phyloP scores from a whole-genome alignment of 306 rosid species.

The Quercus rubra region DNA sequence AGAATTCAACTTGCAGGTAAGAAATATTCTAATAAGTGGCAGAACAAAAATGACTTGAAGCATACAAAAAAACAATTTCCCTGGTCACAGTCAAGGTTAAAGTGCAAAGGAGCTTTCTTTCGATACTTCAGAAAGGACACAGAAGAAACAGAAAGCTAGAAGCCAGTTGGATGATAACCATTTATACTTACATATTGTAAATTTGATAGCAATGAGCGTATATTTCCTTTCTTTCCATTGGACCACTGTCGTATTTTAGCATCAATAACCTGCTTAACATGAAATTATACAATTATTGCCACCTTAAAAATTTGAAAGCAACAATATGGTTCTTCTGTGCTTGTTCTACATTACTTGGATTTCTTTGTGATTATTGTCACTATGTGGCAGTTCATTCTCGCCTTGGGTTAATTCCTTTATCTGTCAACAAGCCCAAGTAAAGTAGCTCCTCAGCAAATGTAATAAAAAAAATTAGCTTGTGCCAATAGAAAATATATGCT shows the following conservation, averaged over 20 bases:
- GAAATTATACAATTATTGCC: slow-evolving; percentile 15
- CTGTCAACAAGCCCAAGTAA: slow-evolving; percentile 38
- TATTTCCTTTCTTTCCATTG: slow-evolving; percentile 83
- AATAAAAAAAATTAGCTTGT: neutral
- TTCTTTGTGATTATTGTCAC: slow-evolving; percentile 39
- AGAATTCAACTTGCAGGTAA: neutral
- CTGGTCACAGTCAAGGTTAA: slow-evolving; percentile 12
- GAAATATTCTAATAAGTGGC: neutral
- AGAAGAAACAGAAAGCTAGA: neutral
- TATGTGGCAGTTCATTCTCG: slow-evolving; percentile 38
- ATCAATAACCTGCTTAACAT: slow-evolving; percentile 57
- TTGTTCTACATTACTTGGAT: slow-evolving; percentile 46
- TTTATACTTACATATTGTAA: slow-evolving; percentile 67
- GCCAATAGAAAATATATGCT: neutral
- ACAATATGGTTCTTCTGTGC: neutral
- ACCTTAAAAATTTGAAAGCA: slow-evolving; percentile 5
- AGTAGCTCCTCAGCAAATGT: slow-evolving; percentile 26
- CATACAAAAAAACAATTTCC: slow-evolving; percentile 12
- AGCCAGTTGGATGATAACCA: neutral
- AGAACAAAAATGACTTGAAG: slow-evolving; percentile 5
- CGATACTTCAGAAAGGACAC: slow-evolving; percentile 1
- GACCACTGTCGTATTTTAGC: slow-evolving; percentile 81
- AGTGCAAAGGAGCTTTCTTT: slow-evolving; percentile 8
- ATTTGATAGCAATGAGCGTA: slow-evolving; percentile 88
- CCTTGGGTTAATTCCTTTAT: slow-evolving; percentile 53